These are phyloP conservation scores for Lentinus tigrinus DNA, from an alignment of 768 basidiomycete species.

Conservation along the genomic window DNA sequence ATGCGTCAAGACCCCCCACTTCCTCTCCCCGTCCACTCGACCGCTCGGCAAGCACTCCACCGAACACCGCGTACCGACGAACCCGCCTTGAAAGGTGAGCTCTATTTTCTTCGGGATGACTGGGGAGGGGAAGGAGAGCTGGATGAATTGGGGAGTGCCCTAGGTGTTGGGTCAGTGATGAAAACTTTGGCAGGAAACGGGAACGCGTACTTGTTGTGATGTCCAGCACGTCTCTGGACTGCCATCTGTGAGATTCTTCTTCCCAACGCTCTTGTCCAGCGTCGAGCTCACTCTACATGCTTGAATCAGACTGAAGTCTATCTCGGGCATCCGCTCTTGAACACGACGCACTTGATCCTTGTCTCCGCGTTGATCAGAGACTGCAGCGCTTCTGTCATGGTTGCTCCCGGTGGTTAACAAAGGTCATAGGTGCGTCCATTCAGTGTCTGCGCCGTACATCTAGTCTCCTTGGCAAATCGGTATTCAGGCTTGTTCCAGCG, in stretches of 20 bases:
- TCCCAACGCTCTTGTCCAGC: slow-evolving; percentile 69
- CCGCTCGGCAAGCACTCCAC: slow-evolving; percentile 34
- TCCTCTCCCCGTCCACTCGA: slow-evolving; percentile 28
- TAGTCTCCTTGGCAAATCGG: too few species aligned
- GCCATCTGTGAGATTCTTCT: slow-evolving; percentile 67
- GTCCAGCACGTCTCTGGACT: slow-evolving; percentile 85
- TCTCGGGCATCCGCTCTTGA: background rate
- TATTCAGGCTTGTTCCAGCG: too few species aligned
- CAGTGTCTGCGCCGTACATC: too few species aligned
- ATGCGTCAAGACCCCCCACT: slow-evolving; percentile 51
- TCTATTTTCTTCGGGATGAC: slow-evolving; percentile 57
- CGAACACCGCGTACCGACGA: slow-evolving; percentile 68
- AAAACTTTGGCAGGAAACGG: too few species aligned
- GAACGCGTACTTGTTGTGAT: slow-evolving; percentile 60
- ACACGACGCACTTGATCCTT: slow-evolving; percentile 46
- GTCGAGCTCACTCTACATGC: slow-evolving; percentile 72
- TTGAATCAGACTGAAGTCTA: background rate
- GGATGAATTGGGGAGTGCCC: slow-evolving; percentile 79
- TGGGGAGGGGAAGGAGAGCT: slow-evolving; percentile 52
- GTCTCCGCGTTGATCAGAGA: slow-evolving; percentile 46
- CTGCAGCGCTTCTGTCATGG: background rate
- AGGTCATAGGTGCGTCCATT: background rate
- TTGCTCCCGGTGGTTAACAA: background rate
- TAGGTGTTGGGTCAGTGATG: slow-evolving; percentile 24
- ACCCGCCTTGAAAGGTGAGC: slow-evolving; percentile 84